phyloP scores from a whole-genome alignment of 2,329 filamentous ascomycete genomes.

The Saccharata proteae region DNA sequence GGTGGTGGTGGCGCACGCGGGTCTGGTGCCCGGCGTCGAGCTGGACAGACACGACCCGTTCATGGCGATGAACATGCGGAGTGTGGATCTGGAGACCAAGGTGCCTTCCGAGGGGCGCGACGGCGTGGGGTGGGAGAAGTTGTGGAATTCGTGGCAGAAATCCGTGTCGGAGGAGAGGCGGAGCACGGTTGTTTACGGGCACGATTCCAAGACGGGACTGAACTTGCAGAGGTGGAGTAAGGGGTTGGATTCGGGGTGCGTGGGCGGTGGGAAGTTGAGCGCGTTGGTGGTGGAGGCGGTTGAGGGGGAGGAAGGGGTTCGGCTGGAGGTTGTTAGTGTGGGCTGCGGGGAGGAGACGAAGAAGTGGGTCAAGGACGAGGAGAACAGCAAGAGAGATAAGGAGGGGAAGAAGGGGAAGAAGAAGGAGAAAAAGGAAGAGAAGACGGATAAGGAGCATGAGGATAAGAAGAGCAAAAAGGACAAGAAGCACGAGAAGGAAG shows the following conservation, averaged over 20 bases:
- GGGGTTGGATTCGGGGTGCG: conserved; percentile 76
- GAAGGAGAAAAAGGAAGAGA: neutral
- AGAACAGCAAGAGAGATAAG: neutral
- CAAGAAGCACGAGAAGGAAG: too few species aligned
- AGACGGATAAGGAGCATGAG: conserved; percentile 14
- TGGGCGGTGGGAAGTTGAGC: conserved; percentile 61
- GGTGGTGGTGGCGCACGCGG: conserved; percentile 72
- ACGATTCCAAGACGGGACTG: conserved; percentile 66
- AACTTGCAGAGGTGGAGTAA: conserved; percentile 59
- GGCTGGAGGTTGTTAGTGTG: neutral
- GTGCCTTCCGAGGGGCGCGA: conserved; percentile 39
- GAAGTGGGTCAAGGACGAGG: neutral
- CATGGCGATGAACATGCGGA: conserved; percentile 87
- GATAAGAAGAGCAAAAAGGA: too few species aligned
- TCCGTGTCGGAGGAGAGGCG: conserved; percentile 25
- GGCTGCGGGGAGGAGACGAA: neutral
- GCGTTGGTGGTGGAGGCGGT: conserved; percentile 62
- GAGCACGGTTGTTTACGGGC: conserved; percentile 72
- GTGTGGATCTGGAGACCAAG: conserved; percentile 52
- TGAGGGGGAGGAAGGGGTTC: too few species aligned
- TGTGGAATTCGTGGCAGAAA: conserved; percentile 36
- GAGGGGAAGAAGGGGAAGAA: neutral
- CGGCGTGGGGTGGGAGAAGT: conserved; percentile 56
- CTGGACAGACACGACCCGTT: conserved; percentile 63
- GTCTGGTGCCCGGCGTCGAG: conserved; percentile 63